Evolutionary conservation across 2,329 filamentous ascomycete species (phyloP).

Genomic region (Trichoderma pleuroti): DNA sequence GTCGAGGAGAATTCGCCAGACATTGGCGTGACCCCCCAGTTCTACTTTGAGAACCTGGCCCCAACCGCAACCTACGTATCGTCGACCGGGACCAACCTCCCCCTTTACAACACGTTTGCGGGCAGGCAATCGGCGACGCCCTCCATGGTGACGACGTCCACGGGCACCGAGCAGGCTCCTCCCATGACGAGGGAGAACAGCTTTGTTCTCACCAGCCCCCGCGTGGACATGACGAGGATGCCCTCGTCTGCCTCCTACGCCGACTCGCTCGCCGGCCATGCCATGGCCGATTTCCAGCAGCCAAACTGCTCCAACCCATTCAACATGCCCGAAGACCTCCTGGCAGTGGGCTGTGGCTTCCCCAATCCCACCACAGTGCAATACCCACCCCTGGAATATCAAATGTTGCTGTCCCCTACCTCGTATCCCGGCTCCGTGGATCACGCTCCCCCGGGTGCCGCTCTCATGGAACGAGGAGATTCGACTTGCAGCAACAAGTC

Average conservation of each 20-base stretch:
- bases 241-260: slow-evolving; percentile 37
- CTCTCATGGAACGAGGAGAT: slow-evolving; percentile 41
- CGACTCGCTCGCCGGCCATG: slow-evolving; percentile 24
- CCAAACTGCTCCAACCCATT: slow-evolving; percentile 20
- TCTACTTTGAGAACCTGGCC: slow-evolving; percentile 31
- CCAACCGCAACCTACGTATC: slow-evolving; percentile 32
- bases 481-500: slow-evolving; percentile 34
- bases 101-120: slow-evolving; percentile 25
- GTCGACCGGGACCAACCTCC: slow-evolving; percentile 25
- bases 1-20: slow-evolving; percentile 37
- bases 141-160: slow-evolving; percentile 42
- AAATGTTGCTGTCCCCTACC: slow-evolving; percentile 28
- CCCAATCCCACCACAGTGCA: slow-evolving; percentile 24
- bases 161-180: slow-evolving; percentile 36
- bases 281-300: slow-evolving; percentile 22
- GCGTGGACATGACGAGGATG: slow-evolving; percentile 37
- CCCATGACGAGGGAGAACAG: slow-evolving; percentile 45
- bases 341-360: slow-evolving; percentile 40
- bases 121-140: slow-evolving; percentile 37
- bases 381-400: slow-evolving; percentile 31
- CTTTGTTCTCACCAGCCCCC: slow-evolving; percentile 31
- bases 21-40: slow-evolving; percentile 38
- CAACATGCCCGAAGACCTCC: slow-evolving; percentile 27
- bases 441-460: slow-evolving; percentile 31
- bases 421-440: slow-evolving; percentile 41